phyloP scores from a whole-genome alignment of 2,329 filamentous ascomycete species.

The Aspergillus novofumigatus region DNA sequence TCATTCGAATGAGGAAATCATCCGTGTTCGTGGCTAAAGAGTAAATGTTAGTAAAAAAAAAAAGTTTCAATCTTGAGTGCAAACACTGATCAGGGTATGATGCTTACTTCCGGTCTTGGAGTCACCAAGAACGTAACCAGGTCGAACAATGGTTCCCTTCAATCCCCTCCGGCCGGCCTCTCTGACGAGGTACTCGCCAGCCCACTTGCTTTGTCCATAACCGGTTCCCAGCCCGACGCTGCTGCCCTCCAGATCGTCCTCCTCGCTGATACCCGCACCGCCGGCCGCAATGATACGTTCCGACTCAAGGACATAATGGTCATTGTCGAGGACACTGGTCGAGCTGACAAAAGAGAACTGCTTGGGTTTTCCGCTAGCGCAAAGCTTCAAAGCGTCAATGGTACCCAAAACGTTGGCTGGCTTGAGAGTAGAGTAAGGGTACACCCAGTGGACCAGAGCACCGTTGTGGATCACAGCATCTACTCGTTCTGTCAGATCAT shows the following conservation, averaged over 20 bases:
- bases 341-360: slow-evolving; percentile 77
- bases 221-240: slow-evolving; percentile 74
- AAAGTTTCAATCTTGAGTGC: not conserved
- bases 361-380: slow-evolving; percentile 73
- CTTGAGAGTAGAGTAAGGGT: slow-evolving; percentile 68
- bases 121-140: slow-evolving; percentile 81
- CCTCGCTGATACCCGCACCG: slow-evolving; percentile 64
- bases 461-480: slow-evolving; percentile 81
- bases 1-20: slow-evolving; percentile 82
- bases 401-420: slow-evolving; percentile 77
- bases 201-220: slow-evolving; percentile 92
- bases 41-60: not conserved
- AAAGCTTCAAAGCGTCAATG: slow-evolving; percentile 70
- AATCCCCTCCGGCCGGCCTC: slow-evolving; percentile 77
- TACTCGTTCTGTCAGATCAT: slow-evolving; percentile 59
- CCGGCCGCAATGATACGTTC: slow-evolving; percentile 58
- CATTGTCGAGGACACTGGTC: slow-evolving; percentile 75
- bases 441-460: slow-evolving; percentile 74
- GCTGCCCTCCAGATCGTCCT: slow-evolving; percentile 74
- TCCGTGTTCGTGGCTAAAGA: slow-evolving; percentile 62
- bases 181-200: slow-evolving; percentile 65
- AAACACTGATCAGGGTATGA: not conserved
- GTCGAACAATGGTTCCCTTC: slow-evolving; percentile 68
- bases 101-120: slow-evolving; percentile 54
- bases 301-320: slow-evolving; percentile 74